Conservation (phyloP, 768 basidiomycete genomes). For the Serendipita sp. region DNA sequence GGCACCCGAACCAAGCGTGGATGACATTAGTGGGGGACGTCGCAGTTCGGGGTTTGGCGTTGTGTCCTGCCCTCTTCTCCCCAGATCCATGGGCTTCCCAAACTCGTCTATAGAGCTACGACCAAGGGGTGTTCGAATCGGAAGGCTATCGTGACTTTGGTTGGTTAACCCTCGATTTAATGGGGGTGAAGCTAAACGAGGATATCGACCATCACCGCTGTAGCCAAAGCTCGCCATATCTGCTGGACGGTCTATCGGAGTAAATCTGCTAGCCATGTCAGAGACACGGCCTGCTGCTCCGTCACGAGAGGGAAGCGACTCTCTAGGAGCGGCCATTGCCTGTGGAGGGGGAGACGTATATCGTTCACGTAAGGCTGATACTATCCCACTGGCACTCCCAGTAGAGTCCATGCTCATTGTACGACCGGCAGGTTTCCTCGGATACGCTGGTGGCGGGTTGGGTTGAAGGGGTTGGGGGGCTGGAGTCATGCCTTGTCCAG, state of each 20-base stretch:
- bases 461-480: not conserved
- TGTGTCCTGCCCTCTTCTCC: not conserved
- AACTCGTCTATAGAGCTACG: constrained; percentile 3
- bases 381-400: not conserved
- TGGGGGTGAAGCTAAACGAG: not conserved
- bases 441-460: not conserved
- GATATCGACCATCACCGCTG: not conserved
- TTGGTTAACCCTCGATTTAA: not conserved
- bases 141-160: not conserved
- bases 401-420: constrained; percentile 4
- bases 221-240: not conserved
- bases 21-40: not conserved
- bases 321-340: not conserved
- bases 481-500: not conserved
- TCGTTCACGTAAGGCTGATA: constrained; percentile 1
- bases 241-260: not conserved
- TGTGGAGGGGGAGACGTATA: not conserved
- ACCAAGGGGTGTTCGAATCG: not conserved
- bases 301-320: not conserved
- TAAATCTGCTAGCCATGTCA: constrained; percentile 5
- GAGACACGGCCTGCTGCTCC: not conserved
- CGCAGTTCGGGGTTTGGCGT: not conserved
- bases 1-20: not conserved
- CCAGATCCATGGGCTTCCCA: not conserved
- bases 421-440: not conserved